These are phyloP conservation scores for Metarhizium anisopliae DNA, from an alignment of 2,329 filamentous ascomycete species.

Conservation along the genomic window DNA sequence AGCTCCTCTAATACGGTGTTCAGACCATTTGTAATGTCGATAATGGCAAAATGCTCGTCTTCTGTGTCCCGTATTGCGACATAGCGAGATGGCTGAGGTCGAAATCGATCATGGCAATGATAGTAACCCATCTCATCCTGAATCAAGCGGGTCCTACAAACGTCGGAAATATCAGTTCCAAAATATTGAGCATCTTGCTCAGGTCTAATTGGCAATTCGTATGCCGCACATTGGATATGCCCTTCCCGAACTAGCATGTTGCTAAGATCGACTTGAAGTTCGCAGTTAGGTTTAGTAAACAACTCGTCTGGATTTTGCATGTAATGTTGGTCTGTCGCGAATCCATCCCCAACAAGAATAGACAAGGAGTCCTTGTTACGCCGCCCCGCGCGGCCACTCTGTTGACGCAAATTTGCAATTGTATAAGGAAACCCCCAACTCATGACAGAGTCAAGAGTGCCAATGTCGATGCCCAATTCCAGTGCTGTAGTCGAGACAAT, in stretches of 20 bases:
- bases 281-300: conserved; percentile 82
- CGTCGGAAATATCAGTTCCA: conserved; percentile 58
- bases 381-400: conserved; percentile 85
- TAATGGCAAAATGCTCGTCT: conserved; percentile 87
- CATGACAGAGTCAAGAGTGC: conserved; percentile 84
- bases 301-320: conserved; percentile 95
- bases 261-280: conserved; percentile 81
- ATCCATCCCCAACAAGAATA: conserved; percentile 79
- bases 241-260: conserved; percentile 90
- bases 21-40: conserved; percentile 74
- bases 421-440: conserved; percentile 94
- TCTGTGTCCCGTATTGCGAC: conserved; percentile 83
- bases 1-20: conserved; percentile 89
- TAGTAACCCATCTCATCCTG: conserved; percentile 74
- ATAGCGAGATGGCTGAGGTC: conserved; percentile 71
- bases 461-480: conserved; percentile 92
- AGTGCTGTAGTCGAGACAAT: conserved; percentile 91
- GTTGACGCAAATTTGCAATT: conserved; percentile 87
- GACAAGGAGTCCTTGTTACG: conserved; percentile 90
- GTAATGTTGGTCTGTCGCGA: conserved; percentile 88
- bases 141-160: conserved; percentile 66
- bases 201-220: conserved; percentile 86
- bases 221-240: conserved; percentile 90
- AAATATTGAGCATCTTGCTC: conserved; percentile 72
- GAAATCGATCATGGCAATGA: conserved; percentile 81